Conservation (phyloP, 805 yeast species). For the Candida oleophila region DNA sequence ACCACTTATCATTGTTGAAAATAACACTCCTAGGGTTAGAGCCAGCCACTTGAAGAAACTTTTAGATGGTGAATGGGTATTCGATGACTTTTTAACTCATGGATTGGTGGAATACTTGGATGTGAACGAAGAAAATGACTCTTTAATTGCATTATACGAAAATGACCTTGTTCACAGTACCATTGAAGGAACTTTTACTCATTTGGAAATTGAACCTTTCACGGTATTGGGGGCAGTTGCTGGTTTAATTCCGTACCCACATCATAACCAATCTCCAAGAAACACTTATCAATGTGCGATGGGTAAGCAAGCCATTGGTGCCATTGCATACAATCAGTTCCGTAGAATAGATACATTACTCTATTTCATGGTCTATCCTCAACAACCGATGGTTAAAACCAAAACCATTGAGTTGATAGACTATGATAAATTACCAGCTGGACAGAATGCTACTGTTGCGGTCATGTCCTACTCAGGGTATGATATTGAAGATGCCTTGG, state of each 20-base stretch:
- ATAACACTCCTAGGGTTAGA: constrained; percentile 67
- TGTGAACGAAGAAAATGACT: constrained; percentile 96
- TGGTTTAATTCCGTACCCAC: constrained; percentile 88
- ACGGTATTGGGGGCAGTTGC: constrained; percentile 92
- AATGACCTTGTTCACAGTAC: constrained; percentile 46
- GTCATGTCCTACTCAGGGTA: constrained; percentile 99
- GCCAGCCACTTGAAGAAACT: constrained; percentile 67
- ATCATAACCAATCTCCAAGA: constrained; percentile 90
- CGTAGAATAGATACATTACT: constrained; percentile 91
- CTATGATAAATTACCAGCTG: constrained; percentile 96
- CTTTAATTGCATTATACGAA: constrained; percentile 88
- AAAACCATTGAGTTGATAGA: constrained; percentile 93
- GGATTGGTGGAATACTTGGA: constrained; percentile 95
- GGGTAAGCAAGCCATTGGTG: constrained; percentile 99
- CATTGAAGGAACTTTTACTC: constrained; percentile 56
- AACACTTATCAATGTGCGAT: constrained; percentile 92
- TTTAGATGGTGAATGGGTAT: constrained; percentile 69
- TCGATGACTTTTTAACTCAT: constrained; percentile 81
- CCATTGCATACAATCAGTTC: constrained; percentile 96
- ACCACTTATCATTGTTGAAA: constrained; percentile 80
- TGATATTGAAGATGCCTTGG: constrained; percentile 98
- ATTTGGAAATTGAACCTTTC: constrained; percentile 93
- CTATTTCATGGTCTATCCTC: constrained; percentile 97
- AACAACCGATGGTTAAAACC: constrained; percentile 98
- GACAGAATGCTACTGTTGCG: constrained; percentile 98